Base-by-base conservation (phyloP, 108 stramenopile species). In the Skeletonema marinoi region DNA sequence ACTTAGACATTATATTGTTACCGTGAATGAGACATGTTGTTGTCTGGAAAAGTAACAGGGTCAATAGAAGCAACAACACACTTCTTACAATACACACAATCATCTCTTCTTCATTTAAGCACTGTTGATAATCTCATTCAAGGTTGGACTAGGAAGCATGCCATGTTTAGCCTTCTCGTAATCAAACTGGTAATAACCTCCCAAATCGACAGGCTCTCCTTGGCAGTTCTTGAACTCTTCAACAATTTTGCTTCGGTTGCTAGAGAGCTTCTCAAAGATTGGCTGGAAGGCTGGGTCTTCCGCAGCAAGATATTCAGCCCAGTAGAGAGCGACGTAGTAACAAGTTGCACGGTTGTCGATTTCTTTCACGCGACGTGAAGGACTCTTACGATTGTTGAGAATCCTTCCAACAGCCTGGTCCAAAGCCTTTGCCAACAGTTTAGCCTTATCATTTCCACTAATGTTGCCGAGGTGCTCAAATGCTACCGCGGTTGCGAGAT, bases 261-360 rank as follows among this genome's bases (percentile, higher is more conserved):
- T 78, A 19, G 90, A 79, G 32, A 97, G 83, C 29, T 86, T 74
- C 13, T 92, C 89, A 62, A 88, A 95, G 36, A 96, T 74, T 13
- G 92, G 82, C 69, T 91, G 84, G 84, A 79, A 97, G 60, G 84
- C 66, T 31, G 86, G 81, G 80, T 96, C 95, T 58, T 89, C 81
- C 63, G 93, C 89, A 31, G 92, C 87, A 59, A 97, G 88, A 71
- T 87, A 93, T 59, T 97, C 97, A 31, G 97, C 93, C 97, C 97
- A 97, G 79, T 97, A 97, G 41, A 96, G 84, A 29, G 92, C 91
- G 16, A 96, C 83, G 83, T 96, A 97, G 77, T 88, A 97, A 75
- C 90, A 94, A 71, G 95, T 94, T 21, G 94, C 97, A 46, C 96
- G 89, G 83, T 97, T 97, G 83, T 97, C 97, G 71, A 97, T 91